Evolutionary conservation across 2,329 filamentous ascomycete species (phyloP), one percentile per base, ranked within the genome.

Genomic region (Aurifilum marmelostoma): DNA sequence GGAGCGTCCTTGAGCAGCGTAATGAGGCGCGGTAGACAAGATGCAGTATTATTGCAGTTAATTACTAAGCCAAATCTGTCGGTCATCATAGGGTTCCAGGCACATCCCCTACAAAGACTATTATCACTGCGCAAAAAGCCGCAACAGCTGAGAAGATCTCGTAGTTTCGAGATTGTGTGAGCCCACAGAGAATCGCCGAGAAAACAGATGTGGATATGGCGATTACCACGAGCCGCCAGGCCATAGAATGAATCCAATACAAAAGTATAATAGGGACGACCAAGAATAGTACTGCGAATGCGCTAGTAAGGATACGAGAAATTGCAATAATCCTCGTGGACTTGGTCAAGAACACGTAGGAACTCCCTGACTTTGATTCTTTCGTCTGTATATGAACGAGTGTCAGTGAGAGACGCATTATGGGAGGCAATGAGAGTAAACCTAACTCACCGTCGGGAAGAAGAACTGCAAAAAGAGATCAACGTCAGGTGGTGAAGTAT

Each of bases 391-490:
- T 27, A 9, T 54, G 24, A 27, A 9, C 12, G 4, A 9, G 24
- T 5, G 50, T 54, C 24, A 54, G 29, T 11, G n/a, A 9, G 27
- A 24, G 9, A 52, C n/a, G n/a, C n/a, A 27, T n/a, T 52, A 6
- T 39, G 8, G 37, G 9, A 4, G 1, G 7, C 27, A 2, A 8
- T 12, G 29, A 54, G 50, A 12, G 4, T 27, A 12, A 9, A 12
- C 29, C 7, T 27, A 1, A 54, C 50, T 27, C 3, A 54, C 50
- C 8, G 50, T 24, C n/a, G 50, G 50, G n/a, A 54, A 54, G 50
- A 54, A 54, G 50, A 54, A 54, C 50, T 54, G 50, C 14, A 5
- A 54, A 54, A n/a, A n/a, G n/a, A n/a, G n/a, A n/a, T n/a, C n/a
- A n/a, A n/a, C n/a, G n/a, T n/a, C n/a, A n/a, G n/a, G n/a, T n/a